These are phyloP conservation scores for Lactarius hengduanensis DNA, from an alignment of 768 basidiomycete species.

Conservation along the genomic window DNA sequence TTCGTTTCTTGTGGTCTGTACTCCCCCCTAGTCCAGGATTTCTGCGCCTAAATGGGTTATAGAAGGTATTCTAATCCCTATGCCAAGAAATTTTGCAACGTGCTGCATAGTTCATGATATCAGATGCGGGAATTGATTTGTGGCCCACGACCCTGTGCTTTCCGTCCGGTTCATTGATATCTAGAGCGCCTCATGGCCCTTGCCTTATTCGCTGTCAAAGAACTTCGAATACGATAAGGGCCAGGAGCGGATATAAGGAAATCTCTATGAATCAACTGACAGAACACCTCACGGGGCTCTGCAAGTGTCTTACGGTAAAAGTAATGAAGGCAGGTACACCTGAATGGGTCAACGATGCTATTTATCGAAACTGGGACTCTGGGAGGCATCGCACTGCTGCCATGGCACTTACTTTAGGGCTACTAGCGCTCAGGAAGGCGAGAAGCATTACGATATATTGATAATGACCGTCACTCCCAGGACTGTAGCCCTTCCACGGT, in stretches of 20 bases:
- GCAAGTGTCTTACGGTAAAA: neutral
- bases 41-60: neutral
- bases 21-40: neutral
- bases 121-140: neutral
- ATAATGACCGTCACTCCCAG: neutral
- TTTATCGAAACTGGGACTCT: neutral
- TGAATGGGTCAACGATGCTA: neutral
- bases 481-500: neutral
- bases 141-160: neutral
- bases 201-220: neutral
- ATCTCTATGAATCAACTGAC: neutral
- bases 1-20: neutral
- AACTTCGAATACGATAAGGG: neutral
- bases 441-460: neutral
- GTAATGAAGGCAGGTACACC: neutral
- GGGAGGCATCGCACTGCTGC: neutral
- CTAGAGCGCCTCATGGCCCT: neutral
- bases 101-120: neutral
- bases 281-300: neutral
- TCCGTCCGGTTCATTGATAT: neutral
- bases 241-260: neutral
- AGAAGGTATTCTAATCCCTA: neutral
- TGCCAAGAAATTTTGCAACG: neutral
- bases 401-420: neutral
- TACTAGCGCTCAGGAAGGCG: neutral